A percentile compares a stretch with the other conserved stretches of the same genome.
phyloP scores from a whole-genome alignment of 257 asterid genomes.

The Solanum rostratum region DNA sequence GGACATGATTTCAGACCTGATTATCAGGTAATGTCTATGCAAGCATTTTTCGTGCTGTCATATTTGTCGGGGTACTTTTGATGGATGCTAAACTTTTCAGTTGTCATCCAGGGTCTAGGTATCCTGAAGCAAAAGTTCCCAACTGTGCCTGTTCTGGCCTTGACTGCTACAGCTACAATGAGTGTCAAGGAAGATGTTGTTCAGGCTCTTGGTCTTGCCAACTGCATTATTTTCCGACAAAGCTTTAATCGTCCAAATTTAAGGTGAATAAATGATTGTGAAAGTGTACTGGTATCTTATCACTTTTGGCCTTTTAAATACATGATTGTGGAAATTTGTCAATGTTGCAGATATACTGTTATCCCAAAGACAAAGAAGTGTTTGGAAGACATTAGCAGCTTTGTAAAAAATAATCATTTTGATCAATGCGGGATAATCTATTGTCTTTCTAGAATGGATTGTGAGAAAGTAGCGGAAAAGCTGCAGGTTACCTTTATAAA shows the following conservation, averaged over 20 bases:
- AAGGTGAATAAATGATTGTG: conserved; percentile 25
- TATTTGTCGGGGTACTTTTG: not conserved
- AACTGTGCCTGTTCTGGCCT: conserved; percentile 77
- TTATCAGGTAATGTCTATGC: conserved; percentile 60
- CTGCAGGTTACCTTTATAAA: conserved; percentile 45
- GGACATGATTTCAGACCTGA: conserved; percentile 99
- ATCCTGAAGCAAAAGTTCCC: conserved; percentile 90
- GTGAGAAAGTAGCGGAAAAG: conserved; percentile 89
- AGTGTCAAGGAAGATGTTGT: conserved; percentile 99
- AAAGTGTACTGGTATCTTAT: conserved; percentile 1
- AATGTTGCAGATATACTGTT: conserved; percentile 76
- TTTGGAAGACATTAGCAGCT: conserved; percentile 67
- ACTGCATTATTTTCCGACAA: conserved; percentile 87
- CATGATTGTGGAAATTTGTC: conserved; percentile 6
- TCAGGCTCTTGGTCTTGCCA: conserved; percentile 93
- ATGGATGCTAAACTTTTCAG: conserved; percentile 16
- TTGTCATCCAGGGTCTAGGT: conserved; percentile 71
- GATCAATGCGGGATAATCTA: conserved; percentile 95
- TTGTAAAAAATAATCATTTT: conserved; percentile 65
- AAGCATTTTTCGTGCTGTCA: not conserved
- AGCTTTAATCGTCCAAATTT: conserved; percentile 94
- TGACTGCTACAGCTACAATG: conserved; percentile 94
- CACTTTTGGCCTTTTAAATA: not conserved
- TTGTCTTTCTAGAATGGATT: conserved; percentile 93
- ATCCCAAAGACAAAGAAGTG: conserved; percentile 89